Base-by-base conservation (phyloP, 345 rosid genomes). In the Salix udensis region DNA sequence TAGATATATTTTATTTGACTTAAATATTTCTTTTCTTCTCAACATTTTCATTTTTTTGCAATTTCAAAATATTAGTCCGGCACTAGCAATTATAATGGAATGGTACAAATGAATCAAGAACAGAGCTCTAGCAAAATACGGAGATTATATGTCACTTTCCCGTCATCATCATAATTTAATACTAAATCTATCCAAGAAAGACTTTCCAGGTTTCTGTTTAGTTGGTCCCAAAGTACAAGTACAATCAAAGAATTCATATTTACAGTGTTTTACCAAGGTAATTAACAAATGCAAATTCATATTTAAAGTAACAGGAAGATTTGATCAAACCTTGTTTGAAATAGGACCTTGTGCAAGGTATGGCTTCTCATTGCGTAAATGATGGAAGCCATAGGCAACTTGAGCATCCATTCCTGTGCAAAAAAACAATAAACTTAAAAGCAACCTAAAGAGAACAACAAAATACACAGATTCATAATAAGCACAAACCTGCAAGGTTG, bases 361-460 rank as follows among this genome's bases (percentile, higher is more conserved):
- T 76, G 99, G 98, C 79, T 92, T 96, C 74, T 90, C 94, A 79
- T 91, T 91, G 23, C 98, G 99, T 81, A 96, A 83, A 87, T 91
- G 92, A 74, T 96, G 99, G 85, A 96, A 96, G 28, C 98, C 97
- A 72, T 94, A 94, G 42, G 97, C 99, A 71, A 96, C 94, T 85
- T 92, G 96, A 79, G 99, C 99, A 80, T 96, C 99, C 99, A 96
- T 96, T 73, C 99, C 99, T 93, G 79, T 16, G 76, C 26, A 72
- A 85, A n/a, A 14, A 36, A 23, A 74, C 58, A 77, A 70, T 23
- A 52, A 44, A 67, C 64, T 39, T 36, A 52, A 67, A 74, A 80
- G 64, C 75, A 50, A 23, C n/a, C 28, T 60, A 64, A 23, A 42
- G 74, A 68, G 52, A 21, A 52, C 81, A 67, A 9, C 52, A 34